Conservation (phyloP, 2,329 filamentous ascomycete genomes). For the Myotisia sp. region DNA sequence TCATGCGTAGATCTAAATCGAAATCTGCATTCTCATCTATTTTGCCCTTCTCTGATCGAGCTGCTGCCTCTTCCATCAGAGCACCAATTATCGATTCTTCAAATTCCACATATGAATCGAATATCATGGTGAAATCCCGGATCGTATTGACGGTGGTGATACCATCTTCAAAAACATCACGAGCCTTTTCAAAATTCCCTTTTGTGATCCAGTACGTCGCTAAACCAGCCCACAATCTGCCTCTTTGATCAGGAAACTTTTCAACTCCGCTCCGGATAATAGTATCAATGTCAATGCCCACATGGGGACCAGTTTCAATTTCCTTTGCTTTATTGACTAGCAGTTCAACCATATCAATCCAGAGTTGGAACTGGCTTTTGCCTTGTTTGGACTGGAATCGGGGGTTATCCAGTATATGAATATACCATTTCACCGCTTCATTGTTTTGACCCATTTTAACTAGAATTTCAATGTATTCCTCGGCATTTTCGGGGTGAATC, state of each 20-base stretch:
- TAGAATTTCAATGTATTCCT: constrained; percentile 87
- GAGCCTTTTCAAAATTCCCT: constrained; percentile 79
- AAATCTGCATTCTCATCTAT: constrained; percentile 76
- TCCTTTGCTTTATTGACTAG: constrained; percentile 81
- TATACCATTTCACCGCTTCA: constrained; percentile 81
- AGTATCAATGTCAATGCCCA: constrained; percentile 75
- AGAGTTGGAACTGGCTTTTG: constrained; percentile 90
- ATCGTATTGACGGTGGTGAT: constrained; percentile 98
- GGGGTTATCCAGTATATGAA: constrained; percentile 79
- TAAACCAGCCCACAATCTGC: constrained; percentile 85
- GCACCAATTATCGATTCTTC: constrained; percentile 89
- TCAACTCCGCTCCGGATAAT: constrained; percentile 87
- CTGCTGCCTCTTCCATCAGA: constrained; percentile 75
- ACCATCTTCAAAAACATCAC: constrained; percentile 90
- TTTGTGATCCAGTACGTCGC: constrained; percentile 94
- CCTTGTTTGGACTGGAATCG: constrained; percentile 84
- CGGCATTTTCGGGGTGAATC: constrained; percentile 83
- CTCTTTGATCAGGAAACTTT: constrained; percentile 82
- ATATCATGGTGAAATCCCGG: constrained; percentile 88
- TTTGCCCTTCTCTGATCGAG: constrained; percentile 62
- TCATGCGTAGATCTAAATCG: constrained; percentile 90
- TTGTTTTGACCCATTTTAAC: constrained; percentile 70
- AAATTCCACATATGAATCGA: constrained; percentile 92
- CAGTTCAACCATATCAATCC: constrained; percentile 94
- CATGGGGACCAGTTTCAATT: constrained; percentile 65